These are phyloP conservation scores for Fraxinus quadrangulata DNA, from an alignment of 257 asterid species.

Conservation along the genomic window DNA sequence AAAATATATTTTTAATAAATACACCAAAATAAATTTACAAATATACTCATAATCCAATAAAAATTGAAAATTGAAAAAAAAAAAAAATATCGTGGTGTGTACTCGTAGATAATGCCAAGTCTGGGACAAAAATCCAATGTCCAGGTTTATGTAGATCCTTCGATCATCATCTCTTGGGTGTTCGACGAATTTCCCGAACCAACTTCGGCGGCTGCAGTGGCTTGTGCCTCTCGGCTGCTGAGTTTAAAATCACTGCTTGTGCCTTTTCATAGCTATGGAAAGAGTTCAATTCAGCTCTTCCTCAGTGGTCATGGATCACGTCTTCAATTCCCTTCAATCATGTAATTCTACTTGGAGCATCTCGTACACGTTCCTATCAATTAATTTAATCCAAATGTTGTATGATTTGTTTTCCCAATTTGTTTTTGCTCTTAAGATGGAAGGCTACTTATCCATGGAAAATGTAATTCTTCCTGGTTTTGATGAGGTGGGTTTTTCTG, in stretches of 20 bases:
- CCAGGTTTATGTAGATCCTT: not conserved
- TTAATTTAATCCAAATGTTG: slow-evolving; percentile 13
- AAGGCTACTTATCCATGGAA: slow-evolving; percentile 72
- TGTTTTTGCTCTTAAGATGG: slow-evolving; percentile 34
- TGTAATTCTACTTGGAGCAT: slow-evolving; percentile 23
- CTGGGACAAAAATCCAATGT: no score
- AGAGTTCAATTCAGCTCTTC: slow-evolving; percentile 56
- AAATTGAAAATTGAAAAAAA: no score
- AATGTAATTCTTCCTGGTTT: slow-evolving; percentile 48
- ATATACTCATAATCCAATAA: no score
- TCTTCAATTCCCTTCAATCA: slow-evolving; percentile 34
- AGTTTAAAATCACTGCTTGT: slow-evolving; percentile 55
- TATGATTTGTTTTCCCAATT: not conserved
- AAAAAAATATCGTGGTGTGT: no score
- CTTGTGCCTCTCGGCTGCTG: slow-evolving; percentile 42
- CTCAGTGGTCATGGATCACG: slow-evolving; percentile 69
- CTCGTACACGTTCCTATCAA: not conserved
- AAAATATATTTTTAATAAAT: no score
- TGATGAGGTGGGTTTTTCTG: slow-evolving; percentile 46
- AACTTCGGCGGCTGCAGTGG: not conserved
- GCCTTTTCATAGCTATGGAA: slow-evolving; percentile 62
- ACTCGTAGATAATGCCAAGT: no score
- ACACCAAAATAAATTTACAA: no score
- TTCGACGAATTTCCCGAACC: not conserved
- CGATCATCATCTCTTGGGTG: not conserved